Base-by-base conservation (phyloP, 2,329 filamentous ascomycete species). In the Ampelomyces quisqualis region DNA sequence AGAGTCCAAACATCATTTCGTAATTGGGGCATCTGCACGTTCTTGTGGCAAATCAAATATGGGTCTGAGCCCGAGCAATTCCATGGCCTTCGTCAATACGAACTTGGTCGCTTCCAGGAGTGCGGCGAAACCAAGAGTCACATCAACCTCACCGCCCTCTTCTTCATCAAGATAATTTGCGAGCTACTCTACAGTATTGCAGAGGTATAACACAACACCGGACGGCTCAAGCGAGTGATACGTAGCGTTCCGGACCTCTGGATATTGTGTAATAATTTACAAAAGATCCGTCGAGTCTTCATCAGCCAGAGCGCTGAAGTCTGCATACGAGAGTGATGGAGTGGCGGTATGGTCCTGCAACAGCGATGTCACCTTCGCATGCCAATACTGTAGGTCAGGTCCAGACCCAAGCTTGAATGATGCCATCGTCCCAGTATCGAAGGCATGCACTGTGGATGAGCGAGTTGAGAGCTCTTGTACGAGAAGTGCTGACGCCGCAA, bases 21-120 rank as follows among this genome's bases (percentile, higher is more conserved):
- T 33, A 10, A 64, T 39, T 3, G 59, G 58, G 4, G 61, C 61
- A 31, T 66, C 61, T 5, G 50, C 56, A 29, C 60, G 53, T 21
- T 53, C 49, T 21, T 41, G 45, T 8, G 41, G 35, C 11, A 41
- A 7, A 10, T 47, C 35, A 2, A 41, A 24, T 13, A 57, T 36
- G 0, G 57, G 60, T 2, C 31, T 45, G 13, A 64, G 28, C 2
- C 63, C 62, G 9, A 67, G 54, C 14, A 65, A 23, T 35, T 40
- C 56, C 51, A 67, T 55, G 9, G 57, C 58, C 40, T 61, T 67
- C 28, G 59, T 53, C 20, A 67, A 24, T 8, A 65, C 62, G 10
- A 55, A 51, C 7, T 56, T 47, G 7, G 60, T 54, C 3, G 61
- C 57, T 29, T 60, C 57, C 14, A 59, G 61, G 13, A 67, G 34